Evolutionary conservation across 2,329 filamentous ascomycete species (phyloP).

Genomic region (Cytospora piceae): DNA sequence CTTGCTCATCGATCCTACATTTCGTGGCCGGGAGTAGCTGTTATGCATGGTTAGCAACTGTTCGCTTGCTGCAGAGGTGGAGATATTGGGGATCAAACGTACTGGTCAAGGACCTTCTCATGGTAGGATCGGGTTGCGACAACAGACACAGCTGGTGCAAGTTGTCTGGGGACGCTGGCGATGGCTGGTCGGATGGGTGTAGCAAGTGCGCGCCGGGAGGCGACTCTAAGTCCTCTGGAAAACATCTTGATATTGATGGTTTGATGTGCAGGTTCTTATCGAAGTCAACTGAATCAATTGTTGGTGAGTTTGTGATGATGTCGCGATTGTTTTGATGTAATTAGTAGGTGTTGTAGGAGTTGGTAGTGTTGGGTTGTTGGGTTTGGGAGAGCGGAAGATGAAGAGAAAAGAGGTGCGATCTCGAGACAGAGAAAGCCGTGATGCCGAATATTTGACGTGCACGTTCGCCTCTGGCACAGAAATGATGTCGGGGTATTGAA

Average conservation of each 20-base stretch:
- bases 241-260: constrained; percentile 44
- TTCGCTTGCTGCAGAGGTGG: background rate
- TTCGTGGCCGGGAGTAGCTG: constrained; percentile 58
- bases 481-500: constrained; percentile 21
- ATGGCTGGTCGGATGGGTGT: constrained; percentile 45
- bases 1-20: constrained; percentile 67
- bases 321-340: constrained; percentile 1
- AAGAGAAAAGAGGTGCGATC: constrained; percentile 8
- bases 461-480: constrained; percentile 16
- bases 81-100: constrained; percentile 50
- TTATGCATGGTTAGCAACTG: constrained; percentile 33
- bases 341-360: constrained; percentile 6
- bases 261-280: background rate
- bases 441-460: constrained; percentile 25
- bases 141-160: constrained; percentile 45
- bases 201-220: constrained; percentile 49
- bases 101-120: constrained; percentile 76
- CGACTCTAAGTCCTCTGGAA: constrained; percentile 50
- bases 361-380: constrained; percentile 7
- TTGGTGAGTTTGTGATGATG: background rate
- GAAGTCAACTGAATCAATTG: constrained; percentile 5
- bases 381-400: background rate
- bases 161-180: constrained; percentile 45
- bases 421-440: constrained; percentile 14
- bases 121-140: constrained; percentile 53